phyloP scores from a whole-genome alignment of 768 basidiomycete species.

The Pulveroboletus sp. region DNA sequence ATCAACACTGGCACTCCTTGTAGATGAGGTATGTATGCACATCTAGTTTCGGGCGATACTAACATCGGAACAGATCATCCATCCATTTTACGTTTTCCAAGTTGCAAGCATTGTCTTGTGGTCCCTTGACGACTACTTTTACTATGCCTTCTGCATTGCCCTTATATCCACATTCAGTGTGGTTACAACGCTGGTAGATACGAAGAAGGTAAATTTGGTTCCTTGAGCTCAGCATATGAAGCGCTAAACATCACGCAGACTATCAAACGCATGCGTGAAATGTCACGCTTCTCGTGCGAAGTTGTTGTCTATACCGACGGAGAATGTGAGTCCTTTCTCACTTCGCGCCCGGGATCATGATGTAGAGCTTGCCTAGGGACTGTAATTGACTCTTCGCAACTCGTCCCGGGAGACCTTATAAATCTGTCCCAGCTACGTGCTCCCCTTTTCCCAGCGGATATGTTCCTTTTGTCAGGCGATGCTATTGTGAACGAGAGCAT shows the following conservation, averaged over 20 bases:
- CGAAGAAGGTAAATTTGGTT: conserved; percentile 65
- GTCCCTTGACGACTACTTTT: conserved; percentile 94
- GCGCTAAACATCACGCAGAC: conserved; percentile 50
- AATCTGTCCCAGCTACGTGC: conserved; percentile 81
- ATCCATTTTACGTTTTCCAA: conserved; percentile 99
- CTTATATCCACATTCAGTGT: conserved; percentile 87
- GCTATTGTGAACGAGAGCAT: conserved; percentile 99
- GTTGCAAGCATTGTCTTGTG: conserved; percentile 92
- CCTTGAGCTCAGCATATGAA: background rate
- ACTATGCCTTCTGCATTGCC: conserved; percentile 96
- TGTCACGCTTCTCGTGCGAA: conserved; percentile 87
- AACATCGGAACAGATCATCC: conserved; percentile 61
- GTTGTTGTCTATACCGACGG: conserved; percentile 69
- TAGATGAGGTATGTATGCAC: conserved; percentile 75
- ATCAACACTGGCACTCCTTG: conserved; percentile 67
- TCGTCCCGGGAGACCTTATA: conserved; percentile 92
- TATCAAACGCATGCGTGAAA: conserved; percentile 90
- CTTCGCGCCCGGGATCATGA: background rate
- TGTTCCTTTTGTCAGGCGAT: conserved; percentile 91
- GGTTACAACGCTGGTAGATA: conserved; percentile 84
- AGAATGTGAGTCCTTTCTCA: conserved; percentile 51
- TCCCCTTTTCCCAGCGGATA: conserved; percentile 80
- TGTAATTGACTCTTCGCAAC: conserved; percentile 65
- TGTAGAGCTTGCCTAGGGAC: conserved; percentile 49
- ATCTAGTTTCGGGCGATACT: background rate